phyloP scores from a whole-genome alignment of 2,329 filamentous ascomycete genomes.

The Pezicula radicicola region DNA sequence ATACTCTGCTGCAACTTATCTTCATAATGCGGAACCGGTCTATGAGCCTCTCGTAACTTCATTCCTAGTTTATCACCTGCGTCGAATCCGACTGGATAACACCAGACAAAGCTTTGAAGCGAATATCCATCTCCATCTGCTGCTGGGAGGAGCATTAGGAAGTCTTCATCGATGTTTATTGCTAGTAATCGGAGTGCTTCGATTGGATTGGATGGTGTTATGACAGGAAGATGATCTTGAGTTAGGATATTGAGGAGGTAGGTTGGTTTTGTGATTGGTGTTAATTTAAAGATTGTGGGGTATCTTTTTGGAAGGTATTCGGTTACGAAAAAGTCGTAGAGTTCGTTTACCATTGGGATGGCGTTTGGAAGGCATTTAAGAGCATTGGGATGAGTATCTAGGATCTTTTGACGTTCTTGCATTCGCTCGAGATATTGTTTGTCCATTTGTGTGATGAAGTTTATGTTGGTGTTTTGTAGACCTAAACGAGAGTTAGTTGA shows the following conservation, averaged over 20 bases:
- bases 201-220: conserved; percentile 24
- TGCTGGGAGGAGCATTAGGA: conserved; percentile 51
- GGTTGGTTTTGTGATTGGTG: neutral
- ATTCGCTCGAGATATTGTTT: conserved; percentile 1
- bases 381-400: conserved; percentile 1
- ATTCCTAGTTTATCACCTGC: conserved; percentile 47
- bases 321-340: conserved; percentile 49
- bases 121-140: conserved; percentile 35
- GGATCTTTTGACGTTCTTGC: conserved; percentile 2
- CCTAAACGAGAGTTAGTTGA: neutral
- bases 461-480: neutral
- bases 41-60: conserved; percentile 49
- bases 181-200: conserved; percentile 43
- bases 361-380: conserved; percentile 12
- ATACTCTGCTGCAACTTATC: conserved; percentile 51
- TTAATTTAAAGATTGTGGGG: conserved; percentile 43
- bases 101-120: conserved; percentile 50
- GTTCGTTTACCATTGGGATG: conserved; percentile 44
- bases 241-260: conserved; percentile 40
- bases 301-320: conserved; percentile 53
- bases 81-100: conserved; percentile 55
- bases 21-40: conserved; percentile 51
- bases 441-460: neutral
- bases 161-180: conserved; percentile 53
- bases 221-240: conserved; percentile 35